phyloP scores from a whole-genome alignment of 2,329 filamentous ascomycete genomes.

The Diaporthe sp. region DNA sequence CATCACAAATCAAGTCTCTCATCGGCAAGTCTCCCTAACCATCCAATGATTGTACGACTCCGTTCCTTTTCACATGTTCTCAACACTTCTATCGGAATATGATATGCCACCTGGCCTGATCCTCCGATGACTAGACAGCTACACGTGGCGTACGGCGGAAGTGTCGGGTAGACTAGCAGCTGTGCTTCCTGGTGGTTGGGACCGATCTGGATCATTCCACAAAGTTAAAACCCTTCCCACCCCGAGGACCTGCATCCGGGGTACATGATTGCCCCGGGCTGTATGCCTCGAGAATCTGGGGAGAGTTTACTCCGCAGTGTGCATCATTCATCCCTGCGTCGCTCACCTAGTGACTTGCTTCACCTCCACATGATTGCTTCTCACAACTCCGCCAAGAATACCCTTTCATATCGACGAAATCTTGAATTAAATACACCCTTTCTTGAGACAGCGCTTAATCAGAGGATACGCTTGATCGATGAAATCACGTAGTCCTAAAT shows the following conservation, averaged over 20 bases:
- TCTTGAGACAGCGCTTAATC: background rate
- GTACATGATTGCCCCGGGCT: slow-evolving; percentile 9
- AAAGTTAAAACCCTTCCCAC: background rate
- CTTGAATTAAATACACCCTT: background rate
- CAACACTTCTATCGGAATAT: background rate
- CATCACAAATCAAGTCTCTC: background rate
- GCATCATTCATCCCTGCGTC: slow-evolving; percentile 28
- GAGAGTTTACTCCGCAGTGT: slow-evolving; percentile 18
- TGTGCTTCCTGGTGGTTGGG: background rate
- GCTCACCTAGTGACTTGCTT: slow-evolving; percentile 10
- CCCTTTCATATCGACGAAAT: slow-evolving; percentile 5
- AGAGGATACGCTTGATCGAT: background rate
- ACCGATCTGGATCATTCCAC: slow-evolving; percentile 20
- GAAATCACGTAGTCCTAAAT: background rate
- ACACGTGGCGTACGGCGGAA: slow-evolving; percentile 9
- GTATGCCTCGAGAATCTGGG: background rate
- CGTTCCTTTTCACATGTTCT: background rate
- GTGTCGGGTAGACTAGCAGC: background rate
- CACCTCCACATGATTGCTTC: slow-evolving; percentile 9
- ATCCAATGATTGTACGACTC: background rate
- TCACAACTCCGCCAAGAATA: background rate
- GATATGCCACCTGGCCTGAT: too few relatives aligned
- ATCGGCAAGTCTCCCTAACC: background rate
- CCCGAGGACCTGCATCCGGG: slow-evolving; percentile 12
- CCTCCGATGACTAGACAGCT: background rate